Conservation (phyloP, 768 basidiomycete species). For the Tylopilus rubrobrunneus region DNA sequence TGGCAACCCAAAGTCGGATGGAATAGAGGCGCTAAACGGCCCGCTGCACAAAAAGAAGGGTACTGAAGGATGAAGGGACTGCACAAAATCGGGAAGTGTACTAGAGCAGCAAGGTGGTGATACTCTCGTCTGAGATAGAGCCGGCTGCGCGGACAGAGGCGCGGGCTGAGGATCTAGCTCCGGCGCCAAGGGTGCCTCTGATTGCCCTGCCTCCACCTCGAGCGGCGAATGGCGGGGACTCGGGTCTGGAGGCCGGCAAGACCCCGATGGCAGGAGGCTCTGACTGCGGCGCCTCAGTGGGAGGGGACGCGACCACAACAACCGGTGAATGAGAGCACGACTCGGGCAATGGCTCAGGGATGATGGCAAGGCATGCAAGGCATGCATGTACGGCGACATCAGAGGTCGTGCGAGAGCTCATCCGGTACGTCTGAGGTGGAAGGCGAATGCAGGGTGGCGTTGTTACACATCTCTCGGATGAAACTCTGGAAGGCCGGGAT, state of each 20-base stretch:
- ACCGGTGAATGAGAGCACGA: constrained; percentile 47
- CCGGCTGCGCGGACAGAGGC: neutral
- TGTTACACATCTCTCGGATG: constrained; percentile 27
- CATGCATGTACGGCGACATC: constrained; percentile 8
- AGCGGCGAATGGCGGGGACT: constrained; percentile 26
- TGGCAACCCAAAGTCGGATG: constrained; percentile 16
- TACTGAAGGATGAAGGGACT: constrained; percentile 15
- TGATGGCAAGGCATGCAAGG: constrained; percentile 18
- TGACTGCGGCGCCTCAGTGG: constrained; percentile 14
- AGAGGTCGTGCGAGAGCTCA: constrained; percentile 7
- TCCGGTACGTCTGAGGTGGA: constrained; percentile 6
- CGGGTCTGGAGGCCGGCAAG: constrained; percentile 38
- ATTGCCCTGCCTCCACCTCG: constrained; percentile 10
- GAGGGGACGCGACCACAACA: constrained; percentile 39
- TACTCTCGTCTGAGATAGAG: constrained; percentile 11
- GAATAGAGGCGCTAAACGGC: constrained; percentile 19
- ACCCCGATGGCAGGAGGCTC: constrained; percentile 43
- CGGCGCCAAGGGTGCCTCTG: constrained; percentile 4
- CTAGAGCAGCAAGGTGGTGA: constrained; percentile 7
- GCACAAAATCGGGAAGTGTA: constrained; percentile 13
- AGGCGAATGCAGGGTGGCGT: constrained; percentile 6
- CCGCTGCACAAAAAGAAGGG: constrained; percentile 17
- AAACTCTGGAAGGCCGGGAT: constrained; percentile 30
- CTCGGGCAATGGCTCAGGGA: constrained; percentile 14
- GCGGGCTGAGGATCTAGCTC: constrained; percentile 7